Evolutionary conservation across 768 basidiomycete genomes (phyloP).

Genomic region (Fistulinella prunicolor): DNA sequence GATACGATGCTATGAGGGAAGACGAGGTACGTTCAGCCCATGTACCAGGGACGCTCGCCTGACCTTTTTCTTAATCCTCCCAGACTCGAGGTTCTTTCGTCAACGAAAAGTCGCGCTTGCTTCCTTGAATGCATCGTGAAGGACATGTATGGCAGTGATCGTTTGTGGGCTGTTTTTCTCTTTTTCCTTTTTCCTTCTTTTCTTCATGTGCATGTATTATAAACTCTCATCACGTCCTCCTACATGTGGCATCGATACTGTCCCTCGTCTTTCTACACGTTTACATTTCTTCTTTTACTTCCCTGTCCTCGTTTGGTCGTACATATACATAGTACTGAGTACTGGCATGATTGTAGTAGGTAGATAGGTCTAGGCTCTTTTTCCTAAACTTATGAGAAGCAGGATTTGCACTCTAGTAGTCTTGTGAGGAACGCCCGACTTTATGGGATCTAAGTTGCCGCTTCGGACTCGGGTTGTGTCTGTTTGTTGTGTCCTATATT

Average conservation of each 20-base stretch:
- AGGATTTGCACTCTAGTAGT: too few relatives aligned
- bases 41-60: neutral
- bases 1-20: neutral
- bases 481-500: too few relatives aligned
- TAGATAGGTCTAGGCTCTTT: neutral
- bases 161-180: neutral
- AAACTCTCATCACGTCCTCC: too few relatives aligned
- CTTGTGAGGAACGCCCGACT: too few relatives aligned
- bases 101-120: slow-evolving; percentile 25
- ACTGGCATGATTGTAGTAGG: slow-evolving; percentile 12
- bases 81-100: slow-evolving; percentile 7
- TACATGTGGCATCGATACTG: slow-evolving; percentile 2
- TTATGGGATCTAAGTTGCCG: too few relatives aligned
- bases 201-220: too few relatives aligned
- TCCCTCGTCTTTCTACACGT: neutral
- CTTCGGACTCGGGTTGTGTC: too few relatives aligned
- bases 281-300: neutral
- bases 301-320: neutral
- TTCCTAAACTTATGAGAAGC: slow-evolving; percentile 11
- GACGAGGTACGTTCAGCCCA: slow-evolving; percentile 10
- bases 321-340: slow-evolving; percentile 11
- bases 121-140: slow-evolving; percentile 15
- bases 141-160: neutral
- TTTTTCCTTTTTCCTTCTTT: neutral
- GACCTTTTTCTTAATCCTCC: too few relatives aligned